Percentiles rank a stretch among this genome's conserved stretches.
These are phyloP conservation scores for Tieghemostelium lacteum DNA, from an alignment of 78 protist species.

Conservation along the genomic window DNA sequence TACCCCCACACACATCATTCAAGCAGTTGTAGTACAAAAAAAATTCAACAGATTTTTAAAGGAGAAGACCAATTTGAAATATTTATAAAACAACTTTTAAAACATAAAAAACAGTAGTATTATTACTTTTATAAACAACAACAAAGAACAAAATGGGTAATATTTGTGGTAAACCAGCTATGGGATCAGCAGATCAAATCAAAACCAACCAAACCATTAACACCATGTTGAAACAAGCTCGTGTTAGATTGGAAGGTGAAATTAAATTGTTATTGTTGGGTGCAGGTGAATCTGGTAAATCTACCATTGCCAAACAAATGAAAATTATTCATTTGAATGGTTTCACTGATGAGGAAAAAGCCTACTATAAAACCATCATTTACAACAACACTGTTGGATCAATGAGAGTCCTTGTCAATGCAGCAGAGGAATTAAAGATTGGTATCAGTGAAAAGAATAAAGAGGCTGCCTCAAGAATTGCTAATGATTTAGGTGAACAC, in stretches of 20 bases:
- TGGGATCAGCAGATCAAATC: slow-evolving; percentile 60
- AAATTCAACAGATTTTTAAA: too few relatives aligned
- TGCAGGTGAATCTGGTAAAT: slow-evolving; percentile 94
- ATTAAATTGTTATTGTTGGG: slow-evolving; percentile 76
- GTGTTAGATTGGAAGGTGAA: slow-evolving; percentile 65
- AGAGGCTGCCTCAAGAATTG: slow-evolving; percentile 75
- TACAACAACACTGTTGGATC: slow-evolving; percentile 71
- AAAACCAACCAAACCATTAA: slow-evolving; percentile 78
- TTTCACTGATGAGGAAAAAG: slow-evolving; percentile 82
- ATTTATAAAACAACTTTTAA: too few relatives aligned
- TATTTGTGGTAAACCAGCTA: slow-evolving; percentile 68
- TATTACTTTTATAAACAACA: neutral
- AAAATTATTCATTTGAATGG: slow-evolving; percentile 88
- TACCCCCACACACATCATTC: too few relatives aligned
- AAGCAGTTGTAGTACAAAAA: too few relatives aligned
- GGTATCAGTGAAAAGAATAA: slow-evolving; percentile 75
- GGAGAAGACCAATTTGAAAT: too few relatives aligned
- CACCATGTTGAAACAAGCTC: slow-evolving; percentile 53
- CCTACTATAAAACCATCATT: slow-evolving; percentile 64
- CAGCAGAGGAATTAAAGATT: slow-evolving; percentile 71
- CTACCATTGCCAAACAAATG: slow-evolving; percentile 93
- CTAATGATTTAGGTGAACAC: slow-evolving; percentile 66
- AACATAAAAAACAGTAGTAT: neutral
- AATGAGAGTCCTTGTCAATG: slow-evolving; percentile 80
- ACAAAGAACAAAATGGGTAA: slow-evolving; percentile 52